Conservation (phyloP, 176 grass and related monocot species). For the Juncus effusus region DNA sequence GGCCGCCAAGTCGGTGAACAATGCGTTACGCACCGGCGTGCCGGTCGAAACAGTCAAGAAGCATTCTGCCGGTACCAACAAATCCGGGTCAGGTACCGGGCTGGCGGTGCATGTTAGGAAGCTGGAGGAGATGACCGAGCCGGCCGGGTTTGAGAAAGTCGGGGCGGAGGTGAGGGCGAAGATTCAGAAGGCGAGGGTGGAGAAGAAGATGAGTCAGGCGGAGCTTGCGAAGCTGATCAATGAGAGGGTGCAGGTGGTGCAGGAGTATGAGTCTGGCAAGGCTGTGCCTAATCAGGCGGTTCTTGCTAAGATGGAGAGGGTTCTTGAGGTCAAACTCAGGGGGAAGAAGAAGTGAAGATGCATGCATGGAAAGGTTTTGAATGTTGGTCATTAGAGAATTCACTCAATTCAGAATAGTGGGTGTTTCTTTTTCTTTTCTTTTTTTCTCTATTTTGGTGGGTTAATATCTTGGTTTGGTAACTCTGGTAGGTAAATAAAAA, state of each 20-base stretch:
- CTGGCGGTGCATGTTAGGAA: slow-evolving; percentile 39
- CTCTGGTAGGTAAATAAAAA: background rate
- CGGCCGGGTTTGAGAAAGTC: slow-evolving; percentile 47
- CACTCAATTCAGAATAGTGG: background rate
- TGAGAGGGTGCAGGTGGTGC: slow-evolving; percentile 71
- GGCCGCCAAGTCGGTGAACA: slow-evolving; percentile 64
- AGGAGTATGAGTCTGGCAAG: slow-evolving; percentile 83
- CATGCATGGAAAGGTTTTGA: background rate
- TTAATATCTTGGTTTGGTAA: background rate
- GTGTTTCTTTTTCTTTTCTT: background rate
- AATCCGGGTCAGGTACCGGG: slow-evolving; percentile 8
- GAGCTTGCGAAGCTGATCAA: slow-evolving; percentile 82
- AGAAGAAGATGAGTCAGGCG: slow-evolving; percentile 82
- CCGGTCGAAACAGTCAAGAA: slow-evolving; percentile 66
- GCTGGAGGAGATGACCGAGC: slow-evolving; percentile 81
- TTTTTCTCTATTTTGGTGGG: background rate
- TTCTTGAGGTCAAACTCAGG: slow-evolving; percentile 71
- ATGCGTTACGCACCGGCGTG: slow-evolving; percentile 55
- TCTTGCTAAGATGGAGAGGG: slow-evolving; percentile 86
- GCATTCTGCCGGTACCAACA: slow-evolving; percentile 56
- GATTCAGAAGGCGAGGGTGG: slow-evolving; percentile 75
- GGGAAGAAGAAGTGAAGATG: slow-evolving; percentile 48
- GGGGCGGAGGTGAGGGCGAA: slow-evolving; percentile 45
- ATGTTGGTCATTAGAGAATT: background rate
- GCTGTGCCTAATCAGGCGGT: slow-evolving; percentile 68